phyloP scores from a whole-genome alignment of 345 rosid species.

The Euphorbia pulcherrima region DNA sequence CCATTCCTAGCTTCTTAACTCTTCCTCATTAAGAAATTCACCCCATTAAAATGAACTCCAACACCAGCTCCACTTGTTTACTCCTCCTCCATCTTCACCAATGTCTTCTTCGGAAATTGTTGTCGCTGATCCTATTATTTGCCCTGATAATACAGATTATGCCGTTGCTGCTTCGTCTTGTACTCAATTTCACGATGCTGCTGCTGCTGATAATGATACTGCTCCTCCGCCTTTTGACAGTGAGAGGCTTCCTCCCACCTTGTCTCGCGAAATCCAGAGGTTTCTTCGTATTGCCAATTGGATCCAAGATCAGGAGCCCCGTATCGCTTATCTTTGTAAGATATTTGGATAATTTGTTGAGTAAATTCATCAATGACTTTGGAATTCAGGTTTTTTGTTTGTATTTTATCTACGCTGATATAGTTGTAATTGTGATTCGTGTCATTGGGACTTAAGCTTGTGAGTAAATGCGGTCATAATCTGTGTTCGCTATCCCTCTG shows the following conservation, averaged over 20 bases:
- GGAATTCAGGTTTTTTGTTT: neutral
- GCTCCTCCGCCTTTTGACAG: conserved; percentile 74
- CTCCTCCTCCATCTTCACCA: conserved; percentile 4
- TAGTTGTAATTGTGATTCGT: too few relatives aligned
- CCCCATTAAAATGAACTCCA: neutral
- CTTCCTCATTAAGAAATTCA: conserved; percentile 17
- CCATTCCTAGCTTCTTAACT: neutral
- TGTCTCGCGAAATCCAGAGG: conserved; percentile 66
- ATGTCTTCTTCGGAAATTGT: conserved; percentile 59
- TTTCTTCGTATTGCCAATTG: conserved; percentile 88
- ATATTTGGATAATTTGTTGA: neutral
- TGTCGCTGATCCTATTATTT: conserved; percentile 49
- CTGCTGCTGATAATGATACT: too few relatives aligned
- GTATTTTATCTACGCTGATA: too few relatives aligned
- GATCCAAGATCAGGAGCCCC: conserved; percentile 64
- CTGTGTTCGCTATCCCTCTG: neutral
- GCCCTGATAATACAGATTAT: conserved; percentile 4
- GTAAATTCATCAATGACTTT: neutral
- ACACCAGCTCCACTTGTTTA: conserved; percentile 21
- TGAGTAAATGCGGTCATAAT: neutral
- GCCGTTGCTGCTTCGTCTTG: conserved; percentile 22
- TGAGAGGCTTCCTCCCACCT: conserved; percentile 74
- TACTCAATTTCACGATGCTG: conserved; percentile 19
- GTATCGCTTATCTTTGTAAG: conserved; percentile 78
- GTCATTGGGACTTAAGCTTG: neutral